These are phyloP conservation scores for Suillus discolor DNA, from an alignment of 768 basidiomycete species.

Conservation along the genomic window DNA sequence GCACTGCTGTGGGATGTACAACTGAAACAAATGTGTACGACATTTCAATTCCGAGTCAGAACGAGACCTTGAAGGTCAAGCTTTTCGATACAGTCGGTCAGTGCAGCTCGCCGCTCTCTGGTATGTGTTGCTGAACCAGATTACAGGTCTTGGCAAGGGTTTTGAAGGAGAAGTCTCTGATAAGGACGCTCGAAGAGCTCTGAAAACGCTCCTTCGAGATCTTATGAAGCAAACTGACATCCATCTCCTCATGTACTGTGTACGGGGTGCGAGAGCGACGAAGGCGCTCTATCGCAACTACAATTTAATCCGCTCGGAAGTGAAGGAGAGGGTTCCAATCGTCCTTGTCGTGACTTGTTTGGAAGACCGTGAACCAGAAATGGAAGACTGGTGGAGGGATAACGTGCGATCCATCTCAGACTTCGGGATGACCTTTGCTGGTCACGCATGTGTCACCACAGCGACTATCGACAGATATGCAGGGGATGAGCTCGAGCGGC, in stretches of 20 bases:
- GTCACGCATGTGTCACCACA: constrained; percentile 39
- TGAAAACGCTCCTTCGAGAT: constrained; percentile 34
- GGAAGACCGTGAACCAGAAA: constrained; percentile 35
- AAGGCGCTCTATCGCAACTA: constrained; percentile 31
- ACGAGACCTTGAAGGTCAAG: constrained; percentile 13
- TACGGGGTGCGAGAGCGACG: constrained; percentile 32
- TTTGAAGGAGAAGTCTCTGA: constrained; percentile 29
- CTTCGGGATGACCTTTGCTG: constrained; percentile 39
- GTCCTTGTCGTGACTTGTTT: constrained; percentile 36
- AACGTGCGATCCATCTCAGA: constrained; percentile 34
- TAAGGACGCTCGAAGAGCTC: constrained; percentile 21
- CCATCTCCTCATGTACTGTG: constrained; percentile 35
- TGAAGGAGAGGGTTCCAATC: constrained; percentile 32
- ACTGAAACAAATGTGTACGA: neutral
- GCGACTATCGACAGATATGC: neutral
- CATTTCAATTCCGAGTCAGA: neutral
- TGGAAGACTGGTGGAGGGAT: constrained; percentile 42
- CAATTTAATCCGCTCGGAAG: constrained; percentile 29
- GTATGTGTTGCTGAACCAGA: neutral
- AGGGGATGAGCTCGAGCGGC: neutral
- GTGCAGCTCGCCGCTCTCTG: neutral
- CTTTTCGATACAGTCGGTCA: constrained; percentile 32
- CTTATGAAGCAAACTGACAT: constrained; percentile 19
- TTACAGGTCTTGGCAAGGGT: constrained; percentile 32
- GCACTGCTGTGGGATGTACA: constrained; percentile 21